These are phyloP conservation scores for Emmonsiellopsis sp. DNA, from an alignment of 2,329 filamentous ascomycete genomes.

Conservation along the genomic window DNA sequence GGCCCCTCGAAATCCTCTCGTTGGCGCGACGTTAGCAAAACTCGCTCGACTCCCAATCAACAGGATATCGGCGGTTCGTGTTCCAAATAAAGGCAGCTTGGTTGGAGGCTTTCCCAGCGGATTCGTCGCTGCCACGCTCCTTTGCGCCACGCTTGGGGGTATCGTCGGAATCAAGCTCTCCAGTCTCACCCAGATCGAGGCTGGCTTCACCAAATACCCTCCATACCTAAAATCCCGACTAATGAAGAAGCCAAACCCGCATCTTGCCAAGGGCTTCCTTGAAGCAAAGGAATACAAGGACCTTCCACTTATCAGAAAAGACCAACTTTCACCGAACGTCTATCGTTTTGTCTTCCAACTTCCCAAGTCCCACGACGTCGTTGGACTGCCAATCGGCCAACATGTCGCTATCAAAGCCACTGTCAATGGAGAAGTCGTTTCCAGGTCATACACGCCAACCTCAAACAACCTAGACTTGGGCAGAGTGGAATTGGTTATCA, in stretches of 20 bases:
- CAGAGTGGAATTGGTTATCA: constrained; percentile 92
- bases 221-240: too few relatives aligned
- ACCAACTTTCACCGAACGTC: constrained; percentile 42
- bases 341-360: constrained; percentile 78
- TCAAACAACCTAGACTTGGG: constrained; percentile 81
- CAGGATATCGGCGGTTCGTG: not conserved
- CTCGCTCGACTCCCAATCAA: not conserved
- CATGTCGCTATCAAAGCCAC: constrained; percentile 90
- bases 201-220: not conserved
- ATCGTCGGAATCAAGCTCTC: not conserved
- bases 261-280: too few relatives aligned
- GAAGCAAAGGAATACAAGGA: not conserved
- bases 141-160: not conserved
- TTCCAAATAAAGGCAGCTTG: not conserved
- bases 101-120: not conserved
- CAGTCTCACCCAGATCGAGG: not conserved
- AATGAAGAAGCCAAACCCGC: too few relatives aligned
- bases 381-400: constrained; percentile 93
- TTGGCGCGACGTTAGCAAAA: not conserved
- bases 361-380: constrained; percentile 64
- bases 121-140: not conserved
- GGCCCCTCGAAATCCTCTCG: not conserved
- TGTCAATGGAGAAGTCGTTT: constrained; percentile 75
- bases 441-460: constrained; percentile 85
- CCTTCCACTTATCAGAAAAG: constrained; percentile 6